Percentiles rank a stretch among this genome's conserved stretches.
Evolutionary conservation across 164 flowering plant genomes (phyloP).

Genomic region (Liriodendron chinense): DNA sequence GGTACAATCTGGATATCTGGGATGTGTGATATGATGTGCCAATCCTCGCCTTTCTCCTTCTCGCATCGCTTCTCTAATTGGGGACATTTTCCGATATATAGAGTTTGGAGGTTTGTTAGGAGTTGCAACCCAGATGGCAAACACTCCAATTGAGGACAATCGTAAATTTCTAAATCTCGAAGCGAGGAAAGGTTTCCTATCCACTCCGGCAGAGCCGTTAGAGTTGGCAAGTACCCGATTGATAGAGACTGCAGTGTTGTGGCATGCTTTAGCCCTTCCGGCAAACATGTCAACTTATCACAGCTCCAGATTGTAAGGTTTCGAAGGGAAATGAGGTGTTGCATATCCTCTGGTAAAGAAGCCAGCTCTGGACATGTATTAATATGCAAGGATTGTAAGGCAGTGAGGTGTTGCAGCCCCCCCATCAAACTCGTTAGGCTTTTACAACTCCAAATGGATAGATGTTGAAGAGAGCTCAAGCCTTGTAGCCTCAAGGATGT

Average conservation of each 20-base stretch:
- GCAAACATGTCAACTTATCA: neutral
- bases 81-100: neutral
- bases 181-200: neutral
- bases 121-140: neutral
- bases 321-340: neutral
- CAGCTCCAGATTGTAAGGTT: neutral
- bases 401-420: neutral
- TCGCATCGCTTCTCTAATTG: conserved; percentile 6
- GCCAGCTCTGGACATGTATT: neutral
- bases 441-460: fast-evolving
- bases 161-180: neutral
- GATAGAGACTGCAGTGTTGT: neutral
- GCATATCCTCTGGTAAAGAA: neutral
- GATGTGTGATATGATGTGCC: conserved; percentile 13
- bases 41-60: conserved; percentile 11
- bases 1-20: neutral
- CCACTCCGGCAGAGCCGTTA: neutral
- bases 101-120: neutral
- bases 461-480: neutral
- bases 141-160: neutral
- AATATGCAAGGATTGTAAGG: neutral
- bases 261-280: neutral
- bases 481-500: neutral
- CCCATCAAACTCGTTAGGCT: neutral
- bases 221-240: neutral